Evolutionary conservation across 495 filamentous ascomycete species (phyloP).

Genomic region (Neurospora africana): DNA sequence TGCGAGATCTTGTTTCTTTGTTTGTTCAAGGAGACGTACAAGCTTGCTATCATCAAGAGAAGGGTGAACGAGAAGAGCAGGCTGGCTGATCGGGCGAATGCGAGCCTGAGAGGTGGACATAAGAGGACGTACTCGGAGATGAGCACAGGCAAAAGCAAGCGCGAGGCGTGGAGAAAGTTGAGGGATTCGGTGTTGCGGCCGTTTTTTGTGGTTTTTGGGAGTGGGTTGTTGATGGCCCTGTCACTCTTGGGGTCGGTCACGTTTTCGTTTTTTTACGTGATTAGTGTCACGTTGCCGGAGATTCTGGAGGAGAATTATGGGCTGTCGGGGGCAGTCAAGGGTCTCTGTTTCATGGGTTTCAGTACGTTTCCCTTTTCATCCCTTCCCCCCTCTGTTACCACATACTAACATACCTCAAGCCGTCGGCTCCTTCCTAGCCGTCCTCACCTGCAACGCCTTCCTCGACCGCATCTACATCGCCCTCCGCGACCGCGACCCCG

Average conservation of each 20-base stretch:
- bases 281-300: slow-evolving; percentile 41
- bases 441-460: slow-evolving; percentile 32
- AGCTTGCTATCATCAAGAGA: slow-evolving; percentile 36
- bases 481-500: slow-evolving; percentile 29
- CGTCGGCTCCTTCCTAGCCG: slow-evolving; percentile 38
- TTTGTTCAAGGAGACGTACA: slow-evolving; percentile 41
- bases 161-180: slow-evolving; percentile 15
- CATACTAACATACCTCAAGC: slow-evolving; percentile 28
- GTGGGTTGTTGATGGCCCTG: slow-evolving; percentile 37
- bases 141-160: slow-evolving; percentile 29
- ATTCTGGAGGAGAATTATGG: slow-evolving; percentile 38
- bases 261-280: slow-evolving; percentile 45
- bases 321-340: slow-evolving; percentile 34
- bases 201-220: slow-evolving; percentile 34
- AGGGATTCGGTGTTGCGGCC: slow-evolving; percentile 38
- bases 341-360: slow-evolving; percentile 38
- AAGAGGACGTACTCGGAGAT: slow-evolving; percentile 21
- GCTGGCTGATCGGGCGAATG: slow-evolving; percentile 32
- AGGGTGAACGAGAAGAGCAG: slow-evolving; percentile 30
- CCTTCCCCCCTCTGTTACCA: background rate
- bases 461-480: slow-evolving; percentile 43
- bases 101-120: slow-evolving; percentile 18
- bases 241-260: slow-evolving; percentile 31
- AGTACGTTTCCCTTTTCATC: slow-evolving; percentile 30
- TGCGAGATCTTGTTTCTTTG: slow-evolving; percentile 38